phyloP scores from a whole-genome alignment of 2,329 filamentous ascomycete genomes.

The Orbilia oligospora region DNA sequence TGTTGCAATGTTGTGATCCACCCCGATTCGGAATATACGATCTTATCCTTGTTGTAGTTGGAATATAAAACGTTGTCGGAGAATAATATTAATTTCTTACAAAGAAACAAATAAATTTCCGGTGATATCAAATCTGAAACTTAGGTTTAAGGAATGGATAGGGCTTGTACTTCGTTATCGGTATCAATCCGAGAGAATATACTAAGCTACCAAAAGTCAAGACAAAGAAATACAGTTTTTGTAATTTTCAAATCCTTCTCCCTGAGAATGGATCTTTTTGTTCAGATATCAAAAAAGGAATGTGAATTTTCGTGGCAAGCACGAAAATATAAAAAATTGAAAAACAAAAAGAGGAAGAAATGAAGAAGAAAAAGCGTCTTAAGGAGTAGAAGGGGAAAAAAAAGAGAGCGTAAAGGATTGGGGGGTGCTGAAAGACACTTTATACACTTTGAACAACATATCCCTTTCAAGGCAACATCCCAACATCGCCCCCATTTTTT shows the following conservation, averaged over 20 bases:
- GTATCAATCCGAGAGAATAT: conserved; percentile 23
- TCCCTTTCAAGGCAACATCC: conserved; percentile 10
- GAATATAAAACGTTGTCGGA: conserved; percentile 1
- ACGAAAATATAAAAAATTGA: conserved; percentile 9
- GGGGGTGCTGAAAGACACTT: conserved; percentile 25
- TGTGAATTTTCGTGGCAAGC: conserved; percentile 43
- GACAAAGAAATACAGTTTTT: conserved; percentile 21
- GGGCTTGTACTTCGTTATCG: conserved; percentile 20
- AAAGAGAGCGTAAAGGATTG: conserved; percentile 2
- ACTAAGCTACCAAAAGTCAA: neutral
- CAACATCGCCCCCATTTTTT: conserved; percentile 13
- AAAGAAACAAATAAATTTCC: conserved; percentile 35
- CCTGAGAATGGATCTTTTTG: conserved; percentile 20
- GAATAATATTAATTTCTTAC: conserved; percentile 38
- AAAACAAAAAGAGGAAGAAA: conserved; percentile 14
- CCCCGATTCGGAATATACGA: conserved; percentile 30
- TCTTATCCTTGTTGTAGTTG: conserved; percentile 11
- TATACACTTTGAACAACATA: conserved; percentile 27
- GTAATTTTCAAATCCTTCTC: conserved; percentile 36
- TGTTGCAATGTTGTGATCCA: conserved; percentile 20
- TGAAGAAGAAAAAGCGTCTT: conserved; percentile 21
- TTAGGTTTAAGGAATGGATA: conserved; percentile 37
- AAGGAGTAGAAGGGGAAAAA: neutral
- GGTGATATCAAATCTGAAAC: conserved; percentile 23
- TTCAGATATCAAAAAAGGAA: conserved; percentile 38